phyloP scores from a whole-genome alignment of 2,329 filamentous ascomycete genomes.

The Grosmannia penicillata region DNA sequence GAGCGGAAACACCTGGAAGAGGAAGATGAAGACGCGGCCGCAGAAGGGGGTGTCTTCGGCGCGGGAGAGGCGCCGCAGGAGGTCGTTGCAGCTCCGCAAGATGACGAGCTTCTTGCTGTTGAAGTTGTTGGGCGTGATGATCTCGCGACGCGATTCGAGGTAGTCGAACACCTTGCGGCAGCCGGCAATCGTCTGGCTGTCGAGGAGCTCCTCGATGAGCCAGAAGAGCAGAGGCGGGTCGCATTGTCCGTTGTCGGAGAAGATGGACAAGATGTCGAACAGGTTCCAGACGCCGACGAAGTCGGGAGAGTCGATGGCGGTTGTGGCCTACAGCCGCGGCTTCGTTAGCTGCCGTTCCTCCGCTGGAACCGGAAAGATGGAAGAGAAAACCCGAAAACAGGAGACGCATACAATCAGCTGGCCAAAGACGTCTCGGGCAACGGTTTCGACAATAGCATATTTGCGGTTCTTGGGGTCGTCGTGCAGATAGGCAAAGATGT shows the following conservation, averaged over 20 bases:
- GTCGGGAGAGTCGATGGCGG: conserved; percentile 57
- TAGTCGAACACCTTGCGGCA: conserved; percentile 90
- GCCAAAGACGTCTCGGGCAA: conserved; percentile 69
- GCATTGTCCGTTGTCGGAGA: conserved; percentile 65
- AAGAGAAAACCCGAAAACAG: neutral
- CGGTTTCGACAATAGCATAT: conserved; percentile 66
- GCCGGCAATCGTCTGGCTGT: conserved; percentile 86
- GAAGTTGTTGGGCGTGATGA: conserved; percentile 68
- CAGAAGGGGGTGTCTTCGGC: conserved; percentile 97
- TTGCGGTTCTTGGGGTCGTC: conserved; percentile 34
- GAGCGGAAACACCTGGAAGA: conserved; percentile 94
- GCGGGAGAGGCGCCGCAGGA: conserved; percentile 82
- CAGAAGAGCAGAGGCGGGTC: conserved; percentile 76
- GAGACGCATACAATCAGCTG: conserved; percentile 50
- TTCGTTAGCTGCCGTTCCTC: neutral
- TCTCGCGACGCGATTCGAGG: conserved; percentile 80
- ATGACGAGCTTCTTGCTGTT: conserved; percentile 78
- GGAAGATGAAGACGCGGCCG: conserved; percentile 92
- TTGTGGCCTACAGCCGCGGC: conserved; percentile 42
- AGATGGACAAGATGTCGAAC: conserved; percentile 76
- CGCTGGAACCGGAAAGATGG: neutral
- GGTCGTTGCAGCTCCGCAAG: conserved; percentile 85
- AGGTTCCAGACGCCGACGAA: conserved; percentile 88
- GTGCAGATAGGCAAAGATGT: conserved; percentile 19
- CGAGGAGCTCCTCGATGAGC: conserved; percentile 86